Percentiles rank a stretch among this genome's conserved stretches.
These are phyloP conservation scores for Lithohypha guttulata DNA, from an alignment of 2,329 filamentous ascomycete genomes.

Conservation along the genomic window DNA sequence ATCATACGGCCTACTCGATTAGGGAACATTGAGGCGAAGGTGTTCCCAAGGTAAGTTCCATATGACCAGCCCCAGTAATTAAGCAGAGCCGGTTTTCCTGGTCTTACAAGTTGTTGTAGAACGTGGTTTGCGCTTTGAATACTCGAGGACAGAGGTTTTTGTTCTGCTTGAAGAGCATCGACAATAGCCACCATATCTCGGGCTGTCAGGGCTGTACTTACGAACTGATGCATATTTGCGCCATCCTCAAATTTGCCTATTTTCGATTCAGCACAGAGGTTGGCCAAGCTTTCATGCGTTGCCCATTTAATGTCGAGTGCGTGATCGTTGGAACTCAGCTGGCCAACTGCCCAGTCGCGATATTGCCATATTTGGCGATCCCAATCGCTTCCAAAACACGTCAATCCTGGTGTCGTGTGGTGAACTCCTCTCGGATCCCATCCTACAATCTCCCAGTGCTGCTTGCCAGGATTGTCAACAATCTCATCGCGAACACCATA, in stretches of 20 bases:
- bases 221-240: slow-evolving; percentile 22
- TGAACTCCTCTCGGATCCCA: slow-evolving; percentile 35
- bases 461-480: slow-evolving; percentile 27
- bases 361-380: slow-evolving; percentile 7
- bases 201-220: slow-evolving; percentile 27
- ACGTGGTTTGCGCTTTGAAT: neutral
- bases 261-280: slow-evolving; percentile 15
- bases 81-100: slow-evolving; percentile 21
- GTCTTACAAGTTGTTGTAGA: neutral
- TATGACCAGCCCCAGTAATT: slow-evolving; percentile 45
- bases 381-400: slow-evolving; percentile 22
- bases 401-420: slow-evolving; percentile 24
- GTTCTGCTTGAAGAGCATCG: slow-evolving; percentile 21
- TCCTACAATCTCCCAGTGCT: slow-evolving; percentile 35
- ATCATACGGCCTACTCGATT: slow-evolving; percentile 31
- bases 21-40: slow-evolving; percentile 36
- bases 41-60: slow-evolving; percentile 35
- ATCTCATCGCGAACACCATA: slow-evolving; percentile 19
- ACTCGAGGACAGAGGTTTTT: slow-evolving; percentile 12
- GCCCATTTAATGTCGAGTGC: slow-evolving; percentile 19
- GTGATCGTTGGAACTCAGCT: slow-evolving; percentile 11
- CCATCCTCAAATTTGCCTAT: slow-evolving; percentile 20
- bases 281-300: slow-evolving; percentile 13
- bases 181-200: slow-evolving; percentile 30
- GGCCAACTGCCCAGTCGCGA: slow-evolving; percentile 12